Evolutionary conservation across 768 basidiomycete genomes (phyloP).

Genomic region (Lactifluus piperatus): DNA sequence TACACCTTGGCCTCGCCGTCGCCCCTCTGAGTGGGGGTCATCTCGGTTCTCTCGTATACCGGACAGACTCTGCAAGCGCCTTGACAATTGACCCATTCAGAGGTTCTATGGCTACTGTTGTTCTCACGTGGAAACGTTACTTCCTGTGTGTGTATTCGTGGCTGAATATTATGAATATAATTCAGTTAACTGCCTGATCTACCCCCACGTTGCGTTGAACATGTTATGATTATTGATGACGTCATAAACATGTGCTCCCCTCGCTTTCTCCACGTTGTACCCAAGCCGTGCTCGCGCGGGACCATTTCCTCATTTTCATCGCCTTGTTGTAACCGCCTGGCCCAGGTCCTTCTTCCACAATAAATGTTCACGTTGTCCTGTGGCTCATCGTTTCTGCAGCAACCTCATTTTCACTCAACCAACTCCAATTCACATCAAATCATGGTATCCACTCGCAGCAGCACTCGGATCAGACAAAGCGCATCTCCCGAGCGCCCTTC

Average conservation of each 20-base stretch:
- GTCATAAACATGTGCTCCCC: background rate
- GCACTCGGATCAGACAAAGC: conserved; percentile 1
- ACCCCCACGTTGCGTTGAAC: background rate
- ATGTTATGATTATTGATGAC: background rate
- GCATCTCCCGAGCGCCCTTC: conserved; percentile 1
- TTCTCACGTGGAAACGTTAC: background rate
- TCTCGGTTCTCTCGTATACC: conserved; percentile 16
- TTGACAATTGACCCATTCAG: background rate
- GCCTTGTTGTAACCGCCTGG: conserved; percentile 8
- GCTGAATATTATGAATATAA: background rate
- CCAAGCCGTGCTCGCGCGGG: background rate
- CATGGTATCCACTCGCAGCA: conserved; percentile 10
- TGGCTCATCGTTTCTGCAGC: conserved; percentile 2
- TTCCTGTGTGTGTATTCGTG: background rate
- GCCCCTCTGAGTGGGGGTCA: background rate
- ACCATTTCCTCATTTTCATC: conserved; percentile 2
- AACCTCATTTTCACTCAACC: background rate
- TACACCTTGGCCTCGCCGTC: background rate
- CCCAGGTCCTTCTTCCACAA: background rate
- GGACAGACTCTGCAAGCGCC: conserved; percentile 13
- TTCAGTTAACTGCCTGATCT: background rate
- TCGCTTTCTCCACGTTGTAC: conserved; percentile 1
- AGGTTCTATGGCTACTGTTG: background rate
- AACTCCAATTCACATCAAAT: background rate
- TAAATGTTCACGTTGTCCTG: background rate